Evolutionary conservation across 2,329 filamentous ascomycete species (phyloP).

Genomic region (Penicillium sp.): DNA sequence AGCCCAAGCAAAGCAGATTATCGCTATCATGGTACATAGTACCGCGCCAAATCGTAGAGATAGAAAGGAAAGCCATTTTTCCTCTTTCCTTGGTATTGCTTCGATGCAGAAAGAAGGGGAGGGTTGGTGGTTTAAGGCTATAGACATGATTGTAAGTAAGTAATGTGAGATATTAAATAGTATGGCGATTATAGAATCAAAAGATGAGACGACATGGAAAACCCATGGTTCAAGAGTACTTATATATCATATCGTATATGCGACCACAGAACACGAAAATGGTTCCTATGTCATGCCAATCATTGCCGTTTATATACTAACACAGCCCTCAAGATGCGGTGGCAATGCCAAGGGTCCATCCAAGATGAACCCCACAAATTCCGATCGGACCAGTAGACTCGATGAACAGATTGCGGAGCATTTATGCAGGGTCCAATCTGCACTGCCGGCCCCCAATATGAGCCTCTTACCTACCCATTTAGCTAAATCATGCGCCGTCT

Average conservation of each 20-base stretch:
- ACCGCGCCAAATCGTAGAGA: slow-evolving; percentile 15
- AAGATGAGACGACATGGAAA: background rate
- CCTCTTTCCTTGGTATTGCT: slow-evolving; percentile 13
- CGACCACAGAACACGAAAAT: background rate
- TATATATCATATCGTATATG: background rate
- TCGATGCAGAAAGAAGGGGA: slow-evolving; percentile 13
- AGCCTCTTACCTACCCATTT: background rate
- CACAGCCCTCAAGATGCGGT: slow-evolving; percentile 6
- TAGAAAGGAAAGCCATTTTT: slow-evolving; percentile 16
- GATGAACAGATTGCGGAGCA: background rate
- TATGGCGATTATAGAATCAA: background rate
- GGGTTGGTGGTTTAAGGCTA: background rate
- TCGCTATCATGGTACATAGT: slow-evolving; percentile 8
- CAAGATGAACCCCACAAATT: background rate
- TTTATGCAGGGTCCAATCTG: background rate
- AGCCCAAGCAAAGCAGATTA: slow-evolving; percentile 21
- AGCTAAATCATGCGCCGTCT: background rate
- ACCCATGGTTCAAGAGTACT: background rate
- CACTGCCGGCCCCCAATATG: background rate
- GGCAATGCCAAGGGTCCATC: slow-evolving; percentile 2
- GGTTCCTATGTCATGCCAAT: background rate
- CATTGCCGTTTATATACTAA: background rate
- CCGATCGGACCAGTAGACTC: background rate
- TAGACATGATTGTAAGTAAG: slow-evolving; percentile 1
- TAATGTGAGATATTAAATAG: background rate